A percentile compares a stretch with the other conserved stretches of the same genome.
These are phyloP conservation scores for Hyphodiscus sp. DNA, from an alignment of 2,329 filamentous ascomycete species.

Conservation along the genomic window DNA sequence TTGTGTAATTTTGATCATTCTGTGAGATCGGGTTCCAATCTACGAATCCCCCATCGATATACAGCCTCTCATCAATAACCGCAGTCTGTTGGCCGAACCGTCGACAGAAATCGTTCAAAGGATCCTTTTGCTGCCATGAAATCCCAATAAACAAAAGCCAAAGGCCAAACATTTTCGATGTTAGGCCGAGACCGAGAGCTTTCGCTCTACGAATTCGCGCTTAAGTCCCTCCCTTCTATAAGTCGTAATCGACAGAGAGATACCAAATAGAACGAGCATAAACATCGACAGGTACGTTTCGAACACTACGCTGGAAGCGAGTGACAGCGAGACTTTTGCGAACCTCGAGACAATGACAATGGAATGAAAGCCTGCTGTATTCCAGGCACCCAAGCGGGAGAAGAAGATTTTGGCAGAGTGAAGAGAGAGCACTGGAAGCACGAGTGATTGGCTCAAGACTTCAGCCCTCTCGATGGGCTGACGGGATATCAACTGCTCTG, in stretches of 20 bases:
- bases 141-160: slow-evolving; percentile 11
- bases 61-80: slow-evolving; percentile 51
- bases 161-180: slow-evolving; percentile 9
- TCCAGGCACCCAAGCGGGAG: neutral
- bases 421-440: slow-evolving; percentile 3
- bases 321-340: too few species aligned
- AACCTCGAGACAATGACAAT: too few species aligned
- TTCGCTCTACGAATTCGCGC: neutral
- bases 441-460: slow-evolving; percentile 2
- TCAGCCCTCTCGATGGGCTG: neutral
- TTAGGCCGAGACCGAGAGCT: slow-evolving; percentile 1
- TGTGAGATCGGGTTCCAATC: slow-evolving; percentile 45
- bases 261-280: too few species aligned
- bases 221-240: too few species aligned
- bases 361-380: too few species aligned
- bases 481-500: slow-evolving; percentile 1
- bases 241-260: too few species aligned
- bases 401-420: slow-evolving; percentile 1
- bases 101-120: slow-evolving; percentile 47
- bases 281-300: too few species aligned
- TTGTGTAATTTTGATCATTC: slow-evolving; percentile 47
- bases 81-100: slow-evolving; percentile 54
- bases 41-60: slow-evolving; percentile 55
- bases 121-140: slow-evolving; percentile 39
- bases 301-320: too few species aligned